Evolutionary conservation across 1,284 basidiomycete species (phyloP).

Genomic region (Apiotrichum veenhuisii): DNA sequence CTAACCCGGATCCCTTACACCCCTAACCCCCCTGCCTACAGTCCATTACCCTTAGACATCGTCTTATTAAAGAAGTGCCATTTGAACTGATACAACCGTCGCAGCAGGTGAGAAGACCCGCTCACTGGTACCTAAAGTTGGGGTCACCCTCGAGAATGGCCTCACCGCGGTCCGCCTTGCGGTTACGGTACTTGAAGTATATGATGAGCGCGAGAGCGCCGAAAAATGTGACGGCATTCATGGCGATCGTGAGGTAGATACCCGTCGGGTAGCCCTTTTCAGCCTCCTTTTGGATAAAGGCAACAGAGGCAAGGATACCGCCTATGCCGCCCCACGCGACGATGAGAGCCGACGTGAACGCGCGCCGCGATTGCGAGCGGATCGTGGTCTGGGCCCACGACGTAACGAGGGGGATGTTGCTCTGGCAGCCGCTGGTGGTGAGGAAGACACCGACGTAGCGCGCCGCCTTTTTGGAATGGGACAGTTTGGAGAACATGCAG

Average conservation of each 20-base stretch:
- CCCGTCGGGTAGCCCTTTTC: constrained; percentile 16
- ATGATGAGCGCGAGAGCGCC: constrained; percentile 2
- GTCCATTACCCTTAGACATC: no score
- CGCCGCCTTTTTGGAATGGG: constrained; percentile 3
- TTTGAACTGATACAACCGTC: background rate
- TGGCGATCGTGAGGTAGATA: constrained; percentile 15
- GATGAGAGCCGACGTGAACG: constrained; percentile 24
- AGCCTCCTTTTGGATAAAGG: constrained; percentile 19
- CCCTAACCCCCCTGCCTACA: no score
- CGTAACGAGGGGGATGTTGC: constrained; percentile 39
- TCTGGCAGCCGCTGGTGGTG: constrained; percentile 35
- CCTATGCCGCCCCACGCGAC: constrained; percentile 22
- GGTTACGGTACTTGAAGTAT: constrained; percentile 14
- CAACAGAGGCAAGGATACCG: constrained; percentile 17
- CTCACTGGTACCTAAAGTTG: constrained; percentile 5
- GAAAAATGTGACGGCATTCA: constrained; percentile 7
- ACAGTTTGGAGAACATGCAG: constrained; percentile 15
- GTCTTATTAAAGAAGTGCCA: no score
- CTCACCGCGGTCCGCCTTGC: constrained; percentile 10
- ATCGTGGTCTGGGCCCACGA: constrained; percentile 50
- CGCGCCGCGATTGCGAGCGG: constrained; percentile 47
- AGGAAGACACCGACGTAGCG: constrained; percentile 26
- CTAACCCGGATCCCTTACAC: no score
- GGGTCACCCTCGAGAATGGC: constrained; percentile 8
- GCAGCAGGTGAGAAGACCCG: background rate